Evolutionary conservation across 148 eudicot genomes (phyloP), one percentile per base, ranked within the genome.

Genomic region (Cornus suecica): DNA sequence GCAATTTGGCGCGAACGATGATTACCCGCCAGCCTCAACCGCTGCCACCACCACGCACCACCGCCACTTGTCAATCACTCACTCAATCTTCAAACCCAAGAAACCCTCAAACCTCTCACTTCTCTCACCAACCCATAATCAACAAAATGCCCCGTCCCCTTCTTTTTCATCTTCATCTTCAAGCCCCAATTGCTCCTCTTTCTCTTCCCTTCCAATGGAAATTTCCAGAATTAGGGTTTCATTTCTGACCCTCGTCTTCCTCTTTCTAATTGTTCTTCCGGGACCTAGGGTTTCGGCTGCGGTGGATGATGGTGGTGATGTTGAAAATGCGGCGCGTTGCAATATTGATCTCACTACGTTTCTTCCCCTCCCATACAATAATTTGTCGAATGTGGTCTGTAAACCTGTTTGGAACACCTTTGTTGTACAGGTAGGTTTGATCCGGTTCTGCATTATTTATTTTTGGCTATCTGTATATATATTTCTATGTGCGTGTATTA

Each of bases 281-380:
- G 66, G 60, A 14, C 56, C 29, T 18, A 29, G 22, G 54, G 52
- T 67, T 20, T 11, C 54, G 1, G 81, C 37, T 2, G 71, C 0
- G 65, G 69, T 8, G 30, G 20, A 20, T 64, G 74, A 31, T 79
- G 65, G 20, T 70, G 72, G 7, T 52, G 69, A 27, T 23, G 81
- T 24, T 29, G 75, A 52, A 42, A 64, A 28, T 58, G 60, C 82
- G 27, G 77, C 68, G 68, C 88, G 89, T 32, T 94, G 98, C 82
- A 87, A 80, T 84, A 64, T 76, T 41, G 88, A 92, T 84, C 84
- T 95, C 73, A 89, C 83, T 30, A 68, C 69, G n/a, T 88, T 92
- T 83, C 91, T 95, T 72, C 99, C 99, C 72, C 89, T 88, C 29
- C 97, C 99, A 1, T 95, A 92, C 77, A 87, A 89, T 58, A 89